These are phyloP conservation scores for Ceratocystis huliohia DNA, from an alignment of 2,329 filamentous ascomycete genomes.

Conservation along the genomic window DNA sequence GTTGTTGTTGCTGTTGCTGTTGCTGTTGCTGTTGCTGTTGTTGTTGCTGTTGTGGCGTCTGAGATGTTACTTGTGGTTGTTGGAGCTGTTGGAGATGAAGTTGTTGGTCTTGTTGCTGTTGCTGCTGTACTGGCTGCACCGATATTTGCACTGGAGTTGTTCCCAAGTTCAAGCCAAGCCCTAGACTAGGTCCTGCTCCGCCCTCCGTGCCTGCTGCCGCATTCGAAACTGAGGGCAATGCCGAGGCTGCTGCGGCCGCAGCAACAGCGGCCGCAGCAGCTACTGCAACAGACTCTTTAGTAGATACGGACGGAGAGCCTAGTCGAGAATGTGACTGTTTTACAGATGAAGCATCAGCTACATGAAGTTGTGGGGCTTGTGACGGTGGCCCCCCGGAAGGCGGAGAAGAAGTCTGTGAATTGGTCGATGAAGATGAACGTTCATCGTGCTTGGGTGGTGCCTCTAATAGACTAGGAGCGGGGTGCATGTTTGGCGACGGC, in stretches of 20 bases:
- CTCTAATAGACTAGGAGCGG: slow-evolving; percentile 31
- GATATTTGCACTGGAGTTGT: neutral
- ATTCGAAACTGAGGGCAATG: neutral
- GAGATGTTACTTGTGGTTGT: neutral
- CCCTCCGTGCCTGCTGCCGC: neutral
- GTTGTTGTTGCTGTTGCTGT: slow-evolving; percentile 6
- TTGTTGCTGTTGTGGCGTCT: slow-evolving; percentile 20
- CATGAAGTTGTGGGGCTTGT: slow-evolving; percentile 20
- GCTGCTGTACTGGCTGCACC: neutral
- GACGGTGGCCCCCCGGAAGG: neutral
- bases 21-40: neutral
- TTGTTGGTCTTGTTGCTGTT: neutral
- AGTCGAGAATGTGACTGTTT: neutral
- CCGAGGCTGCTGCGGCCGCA: neutral
- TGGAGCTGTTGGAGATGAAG: neutral
- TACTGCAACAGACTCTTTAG: neutral
- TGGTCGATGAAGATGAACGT: slow-evolving; percentile 21
- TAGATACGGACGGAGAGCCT: neutral
- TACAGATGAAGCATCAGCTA: slow-evolving; percentile 24
- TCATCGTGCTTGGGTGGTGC: slow-evolving; percentile 26
- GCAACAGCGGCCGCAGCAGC: neutral
- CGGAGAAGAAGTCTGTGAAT: slow-evolving; percentile 16
- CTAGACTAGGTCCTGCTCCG: neutral
- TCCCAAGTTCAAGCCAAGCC: neutral
- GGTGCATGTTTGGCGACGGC: slow-evolving; percentile 28